Base-by-base conservation (phyloP, 805 yeast species). In the Metschnikowia sp. region DNA sequence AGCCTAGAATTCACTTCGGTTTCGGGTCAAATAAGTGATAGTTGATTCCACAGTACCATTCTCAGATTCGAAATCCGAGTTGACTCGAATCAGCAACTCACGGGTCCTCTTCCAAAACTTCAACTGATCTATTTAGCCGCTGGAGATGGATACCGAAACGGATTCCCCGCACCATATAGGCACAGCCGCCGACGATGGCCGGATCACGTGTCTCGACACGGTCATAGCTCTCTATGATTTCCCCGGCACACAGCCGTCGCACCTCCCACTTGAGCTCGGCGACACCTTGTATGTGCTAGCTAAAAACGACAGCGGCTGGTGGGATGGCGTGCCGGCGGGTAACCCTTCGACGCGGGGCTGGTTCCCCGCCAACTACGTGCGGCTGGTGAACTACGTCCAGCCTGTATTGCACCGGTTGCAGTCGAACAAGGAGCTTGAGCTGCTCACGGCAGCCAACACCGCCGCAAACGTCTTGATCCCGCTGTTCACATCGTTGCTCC, bases 311-410 rank as follows among this genome's bases (percentile, higher is more conserved):
- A 63, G 81, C 2, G 87, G 89, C 2, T 89, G 96, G 96, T 88
- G 95, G 94, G 96, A 89, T 63, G 96, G 96, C 10, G 73, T 84
- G 13, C 57, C 48, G 46, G 57, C 49, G 51, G 77, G 77, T 7
- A 76, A 70, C 5, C 63, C 76, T 6, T 58, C 61, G 35, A 22
- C 22, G 22, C 74, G 95, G 59, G 96, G 96, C 56, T 89, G 96
- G 96, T 87, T 89, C 68, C 96, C 96, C 13, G 77, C 77, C 41
- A 78, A 77, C 48, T 83, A 77, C 63, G 81, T 82, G 28, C 73
- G 77, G 40, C 62, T 76, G 1, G 74, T 72, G 15, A 70, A 72
- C 55, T 72, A 71, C 53, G 71, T 67, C 32, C 74, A 69, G 55
- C 76, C 72, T 8, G 67, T 69, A 22, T 57, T 71, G 41, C 64